Conservation (phyloP, 495 filamentous ascomycete genomes). For the Platismatia glauca region DNA sequence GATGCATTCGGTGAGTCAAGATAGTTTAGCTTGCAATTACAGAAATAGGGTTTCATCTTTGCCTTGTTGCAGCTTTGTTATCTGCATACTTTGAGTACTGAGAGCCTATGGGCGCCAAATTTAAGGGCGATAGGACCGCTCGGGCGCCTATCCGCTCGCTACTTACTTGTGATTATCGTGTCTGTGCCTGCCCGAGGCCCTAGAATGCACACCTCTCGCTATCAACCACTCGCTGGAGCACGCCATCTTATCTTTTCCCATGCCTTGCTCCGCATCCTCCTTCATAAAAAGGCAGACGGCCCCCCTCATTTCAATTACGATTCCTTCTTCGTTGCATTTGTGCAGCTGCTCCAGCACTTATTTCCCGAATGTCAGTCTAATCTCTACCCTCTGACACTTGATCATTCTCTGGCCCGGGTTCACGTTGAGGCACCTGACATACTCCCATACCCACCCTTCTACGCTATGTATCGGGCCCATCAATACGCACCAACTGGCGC, state of each 20-base stretch:
- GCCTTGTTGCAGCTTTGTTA: slow-evolving; percentile 4
- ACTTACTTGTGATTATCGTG: not conserved
- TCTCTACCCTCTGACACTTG: not conserved
- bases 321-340: not conserved
- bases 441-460: not conserved
- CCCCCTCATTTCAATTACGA: not conserved
- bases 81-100: not conserved
- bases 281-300: slow-evolving; percentile 1
- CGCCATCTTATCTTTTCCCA: slow-evolving; percentile 13
- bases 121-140: not conserved
- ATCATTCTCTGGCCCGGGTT: not conserved
- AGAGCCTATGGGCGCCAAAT: not conserved
- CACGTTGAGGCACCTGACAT: not conserved
- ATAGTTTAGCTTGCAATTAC: not conserved
- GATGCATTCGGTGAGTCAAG: not conserved
- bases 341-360: not conserved
- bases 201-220: slow-evolving; percentile 1
- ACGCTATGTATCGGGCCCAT: not conserved
- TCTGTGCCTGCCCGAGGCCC: not conserved
- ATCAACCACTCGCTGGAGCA: slow-evolving; percentile 9
- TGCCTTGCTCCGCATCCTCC: slow-evolving; percentile 7
- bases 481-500: not conserved
- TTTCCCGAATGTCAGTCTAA: not conserved
- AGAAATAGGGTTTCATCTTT: not conserved
- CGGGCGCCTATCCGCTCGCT: not conserved